Evolutionary conservation across 495 filamentous ascomycete species (phyloP).

Genomic region (Oidiodendron maius): DNA sequence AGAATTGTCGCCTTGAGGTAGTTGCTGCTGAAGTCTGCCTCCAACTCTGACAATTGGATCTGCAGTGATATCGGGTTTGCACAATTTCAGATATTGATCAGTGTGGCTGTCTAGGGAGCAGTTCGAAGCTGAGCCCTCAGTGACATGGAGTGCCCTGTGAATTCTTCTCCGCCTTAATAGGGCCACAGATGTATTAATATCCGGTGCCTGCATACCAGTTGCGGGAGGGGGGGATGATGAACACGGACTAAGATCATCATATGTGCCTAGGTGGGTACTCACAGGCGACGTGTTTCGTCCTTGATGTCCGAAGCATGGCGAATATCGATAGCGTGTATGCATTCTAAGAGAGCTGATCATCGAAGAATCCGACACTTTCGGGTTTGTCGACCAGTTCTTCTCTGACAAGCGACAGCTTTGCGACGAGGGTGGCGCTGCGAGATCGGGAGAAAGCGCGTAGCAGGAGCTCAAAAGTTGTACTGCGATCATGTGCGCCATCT

Average conservation of each 20-base stretch:
- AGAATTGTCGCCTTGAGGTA: neutral
- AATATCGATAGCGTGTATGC: constrained; percentile 25
- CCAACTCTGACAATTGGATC: neutral
- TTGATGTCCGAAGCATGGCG: constrained; percentile 26
- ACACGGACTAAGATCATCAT: constrained; percentile 8
- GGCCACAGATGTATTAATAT: neutral
- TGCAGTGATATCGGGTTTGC: neutral
- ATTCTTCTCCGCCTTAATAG: neutral
- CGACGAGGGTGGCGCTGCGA: neutral
- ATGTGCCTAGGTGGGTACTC: constrained; percentile 10
- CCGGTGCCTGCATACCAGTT: neutral
- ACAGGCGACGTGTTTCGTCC: constrained; percentile 24
- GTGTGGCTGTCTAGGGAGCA: neutral
- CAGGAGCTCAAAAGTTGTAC: constrained; percentile 25
- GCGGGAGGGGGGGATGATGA: neutral
- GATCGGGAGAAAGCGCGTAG: constrained; percentile 23
- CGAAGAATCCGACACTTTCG: constrained; percentile 8
- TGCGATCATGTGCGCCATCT: constrained; percentile 22
- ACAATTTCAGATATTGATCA: neutral
- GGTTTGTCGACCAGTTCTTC: neutral
- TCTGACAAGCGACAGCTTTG: neutral
- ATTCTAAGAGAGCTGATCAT: constrained; percentile 27
- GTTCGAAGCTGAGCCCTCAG: neutral
- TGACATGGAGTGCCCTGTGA: constrained; percentile 3
- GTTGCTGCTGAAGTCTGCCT: neutral